phyloP scores from a whole-genome alignment of 306 rosid species.

The Nissolia schottii region DNA sequence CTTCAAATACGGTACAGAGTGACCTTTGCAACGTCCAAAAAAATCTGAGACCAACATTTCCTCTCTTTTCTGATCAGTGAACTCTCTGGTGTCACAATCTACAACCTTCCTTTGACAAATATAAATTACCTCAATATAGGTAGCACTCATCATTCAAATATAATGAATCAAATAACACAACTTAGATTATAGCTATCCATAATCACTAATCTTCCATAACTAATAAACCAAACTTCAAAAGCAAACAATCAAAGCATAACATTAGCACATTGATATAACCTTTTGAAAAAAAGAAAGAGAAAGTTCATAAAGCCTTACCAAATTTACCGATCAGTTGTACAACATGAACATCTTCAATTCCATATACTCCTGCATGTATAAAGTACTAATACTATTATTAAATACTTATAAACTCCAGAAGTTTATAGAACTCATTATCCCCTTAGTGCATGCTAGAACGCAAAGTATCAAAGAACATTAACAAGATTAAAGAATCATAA shows the following conservation, averaged over 20 bases:
- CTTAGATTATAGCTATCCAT: neutral
- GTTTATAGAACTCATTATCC: too few species aligned
- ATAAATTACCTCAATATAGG: neutral
- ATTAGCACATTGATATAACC: neutral
- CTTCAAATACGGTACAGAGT: conserved; percentile 68
- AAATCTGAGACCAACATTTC: conserved; percentile 74
- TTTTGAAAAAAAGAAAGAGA: conserved; percentile 2
- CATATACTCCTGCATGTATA: conserved; percentile 72
- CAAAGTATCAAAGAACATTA: too few species aligned
- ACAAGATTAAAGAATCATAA: too few species aligned
- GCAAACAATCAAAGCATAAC: neutral
- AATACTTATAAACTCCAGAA: too few species aligned
- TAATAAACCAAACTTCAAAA: neutral
- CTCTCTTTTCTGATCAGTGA: conserved; percentile 82
- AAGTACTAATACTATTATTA: too few species aligned
- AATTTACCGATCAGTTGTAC: conserved; percentile 71
- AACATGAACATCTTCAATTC: conserved; percentile 87
- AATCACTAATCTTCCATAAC: neutral
- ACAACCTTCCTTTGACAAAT: conserved; percentile 54
- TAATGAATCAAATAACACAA: neutral
- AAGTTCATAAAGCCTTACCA: conserved; percentile 45
- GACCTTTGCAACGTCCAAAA: conserved; percentile 44
- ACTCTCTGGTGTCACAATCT: conserved; percentile 71
- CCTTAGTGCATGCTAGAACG: too few species aligned
- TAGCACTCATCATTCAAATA: neutral